A percentile compares a stretch with the other conserved stretches of the same genome.
Evolutionary conservation across 1,139 yeast species (phyloP).

Genomic region (Candida frijolesensis): DNA sequence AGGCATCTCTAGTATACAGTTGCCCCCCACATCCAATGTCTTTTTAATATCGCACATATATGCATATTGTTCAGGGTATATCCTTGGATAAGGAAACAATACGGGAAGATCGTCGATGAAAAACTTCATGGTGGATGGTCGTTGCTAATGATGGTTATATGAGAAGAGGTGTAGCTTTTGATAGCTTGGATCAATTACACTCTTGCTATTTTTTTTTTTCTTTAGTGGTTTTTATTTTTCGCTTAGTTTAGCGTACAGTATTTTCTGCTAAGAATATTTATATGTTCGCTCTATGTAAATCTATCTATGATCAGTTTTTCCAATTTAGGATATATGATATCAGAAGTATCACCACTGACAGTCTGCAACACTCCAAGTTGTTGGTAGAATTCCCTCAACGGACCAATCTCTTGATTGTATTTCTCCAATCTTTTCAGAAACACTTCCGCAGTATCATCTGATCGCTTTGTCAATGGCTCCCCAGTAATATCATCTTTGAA

Average conservation of each 20-base stretch:
- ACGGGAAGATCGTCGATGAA: slow-evolving; percentile 94
- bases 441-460: slow-evolving; percentile 75
- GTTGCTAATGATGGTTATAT: not conserved
- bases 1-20: slow-evolving; percentile 97
- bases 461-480: slow-evolving; percentile 74
- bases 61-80: slow-evolving; percentile 97
- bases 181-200: not conserved
- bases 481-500: slow-evolving; percentile 89
- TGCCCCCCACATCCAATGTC: slow-evolving; percentile 96
- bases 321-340: slow-evolving; percentile 77
- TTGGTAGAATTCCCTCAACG: slow-evolving; percentile 64
- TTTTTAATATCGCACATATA: slow-evolving; percentile 95
- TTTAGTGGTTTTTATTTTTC: too few species aligned
- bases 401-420: slow-evolving; percentile 61
- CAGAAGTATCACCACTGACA: slow-evolving; percentile 79
- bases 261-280: not conserved
- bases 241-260: too few species aligned
- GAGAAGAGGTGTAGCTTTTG: not conserved
- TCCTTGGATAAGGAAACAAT: slow-evolving; percentile 93
- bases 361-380: slow-evolving; percentile 53
- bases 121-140: slow-evolving; percentile 52
- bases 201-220: not conserved
- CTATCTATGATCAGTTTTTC: slow-evolving; percentile 38
- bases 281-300: not conserved
- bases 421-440: slow-evolving; percentile 67